Evolutionary conservation across 1,284 basidiomycete genomes (phyloP).

Genomic region (Moesziomyces sp.): DNA sequence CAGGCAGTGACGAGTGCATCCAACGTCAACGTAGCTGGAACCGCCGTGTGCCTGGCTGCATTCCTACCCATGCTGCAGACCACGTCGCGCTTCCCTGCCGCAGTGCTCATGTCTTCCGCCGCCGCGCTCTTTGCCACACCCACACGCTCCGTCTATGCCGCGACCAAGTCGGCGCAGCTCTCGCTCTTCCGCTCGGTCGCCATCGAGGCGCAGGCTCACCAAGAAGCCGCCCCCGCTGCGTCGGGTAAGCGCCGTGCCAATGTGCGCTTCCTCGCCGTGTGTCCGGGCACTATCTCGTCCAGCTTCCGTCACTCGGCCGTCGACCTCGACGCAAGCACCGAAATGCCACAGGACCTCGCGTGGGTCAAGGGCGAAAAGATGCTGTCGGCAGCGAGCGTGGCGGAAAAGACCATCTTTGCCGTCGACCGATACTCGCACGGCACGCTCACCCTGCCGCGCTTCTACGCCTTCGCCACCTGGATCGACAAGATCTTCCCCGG

Average conservation of each 20-base stretch:
- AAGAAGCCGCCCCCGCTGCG: conserved; percentile 13
- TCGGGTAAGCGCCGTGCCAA: conserved; percentile 23
- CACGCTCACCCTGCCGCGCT: conserved; percentile 34
- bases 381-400: conserved; percentile 44
- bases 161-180: conserved; percentile 84
- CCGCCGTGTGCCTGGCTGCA: conserved; percentile 69
- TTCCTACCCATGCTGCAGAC: conserved; percentile 78
- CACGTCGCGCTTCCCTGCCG: conserved; percentile 78
- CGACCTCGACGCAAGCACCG: conserved; percentile 30
- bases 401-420: conserved; percentile 44
- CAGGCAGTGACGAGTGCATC: conserved; percentile 66
- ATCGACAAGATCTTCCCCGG: conserved; percentile 35
- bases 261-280: conserved; percentile 58
- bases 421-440: conserved; percentile 50
- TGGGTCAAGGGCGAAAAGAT: conserved; percentile 51
- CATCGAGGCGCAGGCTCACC: conserved; percentile 74
- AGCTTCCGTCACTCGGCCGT: conserved; percentile 60
- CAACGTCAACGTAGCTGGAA: conserved; percentile 71
- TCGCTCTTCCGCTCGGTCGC: conserved; percentile 81
- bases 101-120: conserved; percentile 82
- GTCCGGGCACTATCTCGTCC: conserved; percentile 62
- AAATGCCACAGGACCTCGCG: conserved; percentile 40
- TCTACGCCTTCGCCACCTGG: conserved; percentile 48
- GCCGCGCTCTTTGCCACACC: conserved; percentile 85
- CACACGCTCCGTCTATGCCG: conserved; percentile 83